Evolutionary conservation across 768 basidiomycete species (phyloP).

Genomic region (Holtermannia corniformis): DNA sequence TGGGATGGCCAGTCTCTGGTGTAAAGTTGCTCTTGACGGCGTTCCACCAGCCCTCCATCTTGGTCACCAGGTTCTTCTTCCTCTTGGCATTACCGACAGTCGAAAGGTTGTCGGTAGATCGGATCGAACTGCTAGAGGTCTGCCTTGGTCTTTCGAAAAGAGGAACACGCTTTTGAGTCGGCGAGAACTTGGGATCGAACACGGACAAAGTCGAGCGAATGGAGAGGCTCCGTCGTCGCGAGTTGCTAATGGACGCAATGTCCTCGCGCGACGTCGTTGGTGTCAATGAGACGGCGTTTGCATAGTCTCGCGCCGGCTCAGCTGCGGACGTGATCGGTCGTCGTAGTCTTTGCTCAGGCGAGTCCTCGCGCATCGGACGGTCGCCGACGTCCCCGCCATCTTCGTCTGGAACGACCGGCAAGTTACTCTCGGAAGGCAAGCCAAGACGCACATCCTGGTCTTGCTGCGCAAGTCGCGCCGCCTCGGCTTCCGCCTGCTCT

Average conservation of each 20-base stretch:
- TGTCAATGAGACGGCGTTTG: slow-evolving; percentile 20
- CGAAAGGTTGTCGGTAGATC: slow-evolving; percentile 14
- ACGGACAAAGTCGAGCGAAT: slow-evolving; percentile 20
- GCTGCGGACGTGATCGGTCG: neutral
- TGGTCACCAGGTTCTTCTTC: slow-evolving; percentile 32
- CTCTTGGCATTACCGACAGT: slow-evolving; percentile 11
- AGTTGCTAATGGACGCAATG: neutral
- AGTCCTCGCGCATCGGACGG: neutral
- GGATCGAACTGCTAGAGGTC: slow-evolving; percentile 20
- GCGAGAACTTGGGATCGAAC: slow-evolving; percentile 23
- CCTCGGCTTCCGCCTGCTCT: slow-evolving; percentile 17
- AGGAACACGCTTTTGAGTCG: slow-evolving; percentile 11
- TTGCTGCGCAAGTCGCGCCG: neutral
- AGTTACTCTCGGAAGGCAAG: too few relatives aligned
- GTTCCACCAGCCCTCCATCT: slow-evolving; percentile 44
- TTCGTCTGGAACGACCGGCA: neutral
- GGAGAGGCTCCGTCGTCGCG: slow-evolving; percentile 18
- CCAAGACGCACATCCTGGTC: neutral
- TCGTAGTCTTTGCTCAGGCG: neutral
- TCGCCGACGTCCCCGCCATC: neutral
- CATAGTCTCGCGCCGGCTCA: slow-evolving; percentile 2
- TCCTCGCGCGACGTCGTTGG: slow-evolving; percentile 28
- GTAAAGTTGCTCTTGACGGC: slow-evolving; percentile 41
- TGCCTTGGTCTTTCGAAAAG: slow-evolving; percentile 27
- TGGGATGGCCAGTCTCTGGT: slow-evolving; percentile 9